phyloP scores from a whole-genome alignment of 345 rosid genomes.

The Noccaea bulbosa region DNA sequence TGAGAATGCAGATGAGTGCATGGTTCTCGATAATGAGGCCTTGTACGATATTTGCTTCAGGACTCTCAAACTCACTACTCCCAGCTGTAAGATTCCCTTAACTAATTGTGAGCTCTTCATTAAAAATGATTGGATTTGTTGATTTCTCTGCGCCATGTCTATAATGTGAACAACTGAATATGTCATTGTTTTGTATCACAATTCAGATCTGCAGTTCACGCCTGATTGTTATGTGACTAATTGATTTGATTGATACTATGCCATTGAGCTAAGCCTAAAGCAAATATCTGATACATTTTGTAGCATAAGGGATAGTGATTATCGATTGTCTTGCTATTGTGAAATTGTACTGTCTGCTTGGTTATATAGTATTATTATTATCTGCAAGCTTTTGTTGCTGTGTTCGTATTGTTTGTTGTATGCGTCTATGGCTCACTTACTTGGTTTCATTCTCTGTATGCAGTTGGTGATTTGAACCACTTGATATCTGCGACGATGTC shows the following conservation, averaged over 20 bases:
- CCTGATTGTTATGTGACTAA: too few species aligned
- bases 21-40: conserved; percentile 7
- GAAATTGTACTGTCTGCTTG: not conserved
- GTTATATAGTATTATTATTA: not conserved
- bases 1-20: conserved; percentile 27
- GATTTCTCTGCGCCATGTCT: not conserved
- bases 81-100: conserved; percentile 34
- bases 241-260: not conserved
- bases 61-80: conserved; percentile 23
- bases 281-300: not conserved
- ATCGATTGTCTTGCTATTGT: not conserved
- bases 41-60: conserved; percentile 8
- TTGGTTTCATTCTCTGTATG: conserved; percentile 34
- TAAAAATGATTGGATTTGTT: not conserved
- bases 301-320: not conserved
- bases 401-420: not conserved
- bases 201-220: too few species aligned
- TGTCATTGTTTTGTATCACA: not conserved
- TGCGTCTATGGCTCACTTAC: not conserved
- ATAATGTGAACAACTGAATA: not conserved
- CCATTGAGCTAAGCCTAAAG: not conserved
- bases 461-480: conserved; percentile 48
- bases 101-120: not conserved
- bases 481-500: conserved; percentile 11
- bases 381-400: not conserved